A percentile compares a stretch with the other conserved stretches of the same genome.
Conservation (phyloP, 257 asterid genomes). For the Cruciata laevipes region DNA sequence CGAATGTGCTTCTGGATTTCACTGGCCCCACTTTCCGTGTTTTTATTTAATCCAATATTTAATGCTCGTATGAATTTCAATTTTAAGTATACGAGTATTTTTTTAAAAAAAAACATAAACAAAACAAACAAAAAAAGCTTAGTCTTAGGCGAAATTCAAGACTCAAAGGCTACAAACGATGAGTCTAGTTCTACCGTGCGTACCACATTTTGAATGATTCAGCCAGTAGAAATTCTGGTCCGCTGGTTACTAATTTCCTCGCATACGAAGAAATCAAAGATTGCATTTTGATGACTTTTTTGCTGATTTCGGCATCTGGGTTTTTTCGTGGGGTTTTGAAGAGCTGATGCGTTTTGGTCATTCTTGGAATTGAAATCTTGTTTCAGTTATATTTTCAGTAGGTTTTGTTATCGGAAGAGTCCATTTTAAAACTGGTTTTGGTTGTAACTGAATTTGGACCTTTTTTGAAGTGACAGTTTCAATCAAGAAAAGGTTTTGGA, state of each 20-base stretch:
- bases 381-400: slow-evolving; percentile 13
- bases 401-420: slow-evolving; percentile 17
- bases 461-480: background rate
- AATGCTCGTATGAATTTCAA: background rate
- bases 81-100: background rate
- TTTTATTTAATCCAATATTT: background rate
- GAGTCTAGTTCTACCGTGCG: background rate
- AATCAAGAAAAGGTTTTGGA: background rate
- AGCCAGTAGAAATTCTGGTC: background rate
- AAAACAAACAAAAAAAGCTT: background rate
- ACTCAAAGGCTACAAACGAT: background rate
- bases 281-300: slow-evolving; percentile 10
- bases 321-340: slow-evolving; percentile 12
- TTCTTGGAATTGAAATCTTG: slow-evolving; percentile 9
- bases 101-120: background rate
- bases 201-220: background rate
- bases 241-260: background rate
- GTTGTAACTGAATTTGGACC: background rate
- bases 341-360: slow-evolving; percentile 15
- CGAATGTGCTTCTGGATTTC: slow-evolving; percentile 14
- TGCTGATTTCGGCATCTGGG: slow-evolving; percentile 22
- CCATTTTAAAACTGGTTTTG: background rate
- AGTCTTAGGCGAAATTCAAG: background rate
- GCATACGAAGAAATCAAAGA: background rate
- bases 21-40: slow-evolving; percentile 46